Conservation (phyloP, 2,329 filamentous ascomycete species). For the Aspergillus fumigatiaffinis region DNA sequence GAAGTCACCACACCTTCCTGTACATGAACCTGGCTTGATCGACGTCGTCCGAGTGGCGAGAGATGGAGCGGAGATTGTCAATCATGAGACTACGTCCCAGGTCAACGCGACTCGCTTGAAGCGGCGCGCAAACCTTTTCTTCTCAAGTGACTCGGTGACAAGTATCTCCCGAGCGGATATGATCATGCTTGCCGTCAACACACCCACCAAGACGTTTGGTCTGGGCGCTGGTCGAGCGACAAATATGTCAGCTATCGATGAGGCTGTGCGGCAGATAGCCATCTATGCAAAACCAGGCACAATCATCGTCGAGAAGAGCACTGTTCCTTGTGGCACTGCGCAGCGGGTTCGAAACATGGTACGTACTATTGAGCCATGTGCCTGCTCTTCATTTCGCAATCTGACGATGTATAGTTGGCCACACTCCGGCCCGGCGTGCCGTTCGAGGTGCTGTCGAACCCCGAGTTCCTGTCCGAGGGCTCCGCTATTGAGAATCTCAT, state of each 20-base stretch:
- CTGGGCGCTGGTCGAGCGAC: constrained; percentile 67
- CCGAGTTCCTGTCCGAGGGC: constrained; percentile 75
- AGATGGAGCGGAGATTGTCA: constrained; percentile 29
- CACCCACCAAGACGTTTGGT: constrained; percentile 69
- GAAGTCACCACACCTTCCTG: constrained; percentile 70
- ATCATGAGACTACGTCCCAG: not conserved
- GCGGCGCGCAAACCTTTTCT: constrained; percentile 65
- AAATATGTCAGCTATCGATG: constrained; percentile 69
- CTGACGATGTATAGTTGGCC: constrained; percentile 17
- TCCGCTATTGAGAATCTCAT: constrained; percentile 70
- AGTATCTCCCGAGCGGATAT: constrained; percentile 66
- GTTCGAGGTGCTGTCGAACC: constrained; percentile 77
- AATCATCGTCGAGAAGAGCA: constrained; percentile 79
- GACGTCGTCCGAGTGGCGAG: constrained; percentile 57
- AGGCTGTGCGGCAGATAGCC: constrained; percentile 64
- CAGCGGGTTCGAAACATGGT: constrained; percentile 66
- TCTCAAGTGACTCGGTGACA: constrained; percentile 63
- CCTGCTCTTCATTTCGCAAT: not conserved
- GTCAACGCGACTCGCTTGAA: constrained; percentile 33
- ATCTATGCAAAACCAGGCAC: constrained; percentile 61
- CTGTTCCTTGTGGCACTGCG: constrained; percentile 71
- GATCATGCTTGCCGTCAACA: constrained; percentile 74
- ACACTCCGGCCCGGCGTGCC: constrained; percentile 55
- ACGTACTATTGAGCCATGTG: constrained; percentile 20
- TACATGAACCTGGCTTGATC: constrained; percentile 69